These are phyloP conservation scores for Dillenia turbinata DNA, from an alignment of 164 flowering plant genomes.

Conservation along the genomic window DNA sequence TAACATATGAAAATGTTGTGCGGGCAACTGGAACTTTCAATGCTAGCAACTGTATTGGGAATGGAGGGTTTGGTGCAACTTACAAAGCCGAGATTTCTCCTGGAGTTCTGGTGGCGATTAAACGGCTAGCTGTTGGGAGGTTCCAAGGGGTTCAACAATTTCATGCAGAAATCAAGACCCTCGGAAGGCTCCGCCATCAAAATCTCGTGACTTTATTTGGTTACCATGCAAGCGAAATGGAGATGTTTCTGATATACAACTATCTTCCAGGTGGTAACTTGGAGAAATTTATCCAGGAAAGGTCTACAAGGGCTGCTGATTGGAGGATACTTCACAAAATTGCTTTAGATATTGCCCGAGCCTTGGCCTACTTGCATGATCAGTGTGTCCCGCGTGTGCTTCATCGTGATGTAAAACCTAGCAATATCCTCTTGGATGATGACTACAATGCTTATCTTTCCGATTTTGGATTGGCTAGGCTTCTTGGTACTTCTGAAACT, in stretches of 20 bases:
- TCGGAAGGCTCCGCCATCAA: conserved; percentile 74
- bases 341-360: conserved; percentile 78
- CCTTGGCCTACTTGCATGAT: conserved; percentile 86
- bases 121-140: conserved; percentile 81
- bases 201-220: conserved; percentile 87
- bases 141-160: conserved; percentile 87
- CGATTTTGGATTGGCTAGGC: conserved; percentile 87
- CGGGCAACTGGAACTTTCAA: conserved; percentile 73
- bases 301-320: conserved; percentile 66
- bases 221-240: conserved; percentile 86
- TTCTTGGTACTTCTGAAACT: conserved; percentile 86
- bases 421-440: conserved; percentile 83
- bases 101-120: conserved; percentile 66
- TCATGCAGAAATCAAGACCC: conserved; percentile 82
- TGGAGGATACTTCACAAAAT: conserved; percentile 90
- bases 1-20: conserved; percentile 72
- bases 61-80: conserved; percentile 94
- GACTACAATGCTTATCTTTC: conserved; percentile 83
- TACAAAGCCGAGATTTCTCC: conserved; percentile 85
- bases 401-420: conserved; percentile 93
- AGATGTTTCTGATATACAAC: conserved; percentile 87
- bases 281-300: conserved; percentile 79
- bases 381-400: conserved; percentile 93
- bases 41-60: conserved; percentile 84
- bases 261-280: conserved; percentile 85